phyloP scores from a whole-genome alignment of 768 basidiomycete species.

The Tricholoma sp. region DNA sequence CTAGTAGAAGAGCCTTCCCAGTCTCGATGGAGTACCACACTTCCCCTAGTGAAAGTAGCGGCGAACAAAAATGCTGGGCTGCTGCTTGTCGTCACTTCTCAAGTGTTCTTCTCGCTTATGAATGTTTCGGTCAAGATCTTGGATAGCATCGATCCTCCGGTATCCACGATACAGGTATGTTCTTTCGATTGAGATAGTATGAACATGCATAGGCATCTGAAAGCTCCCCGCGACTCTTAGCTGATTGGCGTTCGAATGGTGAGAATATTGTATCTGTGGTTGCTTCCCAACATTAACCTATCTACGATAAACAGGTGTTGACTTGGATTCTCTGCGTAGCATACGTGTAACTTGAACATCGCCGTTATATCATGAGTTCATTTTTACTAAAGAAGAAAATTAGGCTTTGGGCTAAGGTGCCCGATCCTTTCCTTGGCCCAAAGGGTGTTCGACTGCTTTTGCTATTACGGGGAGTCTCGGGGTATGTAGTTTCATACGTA shows the following conservation, averaged over 20 bases:
- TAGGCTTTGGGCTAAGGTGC: constrained; percentile 33
- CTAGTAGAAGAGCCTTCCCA: no score
- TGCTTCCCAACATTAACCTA: no score
- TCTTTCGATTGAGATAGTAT: no score
- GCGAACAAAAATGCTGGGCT: neutral
- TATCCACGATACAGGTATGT: neutral
- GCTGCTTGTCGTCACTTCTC: constrained; percentile 10
- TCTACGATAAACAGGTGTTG: no score
- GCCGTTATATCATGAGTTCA: neutral
- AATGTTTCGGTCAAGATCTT: constrained; percentile 19
- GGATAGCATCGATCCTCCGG: constrained; percentile 18
- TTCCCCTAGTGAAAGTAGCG: no score
- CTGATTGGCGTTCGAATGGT: no score
- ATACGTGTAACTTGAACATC: no score
- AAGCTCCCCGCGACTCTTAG: no score
- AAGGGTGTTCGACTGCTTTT: constrained; percentile 59
- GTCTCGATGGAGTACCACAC: no score
- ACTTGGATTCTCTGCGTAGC: no score
- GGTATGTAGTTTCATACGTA: constrained; percentile 32
- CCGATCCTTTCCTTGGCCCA: constrained; percentile 64
- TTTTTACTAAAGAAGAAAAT: constrained; percentile 3
- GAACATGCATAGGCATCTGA: no score
- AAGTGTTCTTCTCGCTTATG: constrained; percentile 18
- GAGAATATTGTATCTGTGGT: no score
- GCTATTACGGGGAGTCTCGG: constrained; percentile 54